Evolutionary conservation across 306 rosid genomes (phyloP), one percentile per base, ranked within the genome.

Genomic region (Morella rubra): DNA sequence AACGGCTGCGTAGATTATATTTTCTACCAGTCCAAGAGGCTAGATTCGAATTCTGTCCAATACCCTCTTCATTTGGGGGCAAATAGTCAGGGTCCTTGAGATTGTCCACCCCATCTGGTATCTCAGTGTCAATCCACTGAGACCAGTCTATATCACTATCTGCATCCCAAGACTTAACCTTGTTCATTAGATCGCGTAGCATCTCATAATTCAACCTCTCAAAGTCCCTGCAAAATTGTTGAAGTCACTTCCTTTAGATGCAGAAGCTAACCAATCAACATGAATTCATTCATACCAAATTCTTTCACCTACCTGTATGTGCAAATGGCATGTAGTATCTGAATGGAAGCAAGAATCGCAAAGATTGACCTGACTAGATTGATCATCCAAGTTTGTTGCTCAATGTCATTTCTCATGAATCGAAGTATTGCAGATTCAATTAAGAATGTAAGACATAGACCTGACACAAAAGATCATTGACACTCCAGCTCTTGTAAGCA

Each of bases 61-160:
- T 6, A 32, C 41, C 44, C 8, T 27, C 87, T 84, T 85, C 88
- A 74, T 84, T 85, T n/a, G 83, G 89, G 78, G 73, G 55, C 9
- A 74, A 2, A 61, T 65, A 91, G 67, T 93, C 91, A 24, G 97
- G 90, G 86, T 91, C 98, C 47, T 87, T 89, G 45, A 85, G 55
- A 32, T 78, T 60, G 73, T 83, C 79, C 24, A 84, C 84, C 44
- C 90, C 97, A 72, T 93, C 95, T 5, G 86, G 78, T 68, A 93
- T 82, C 77, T 89, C 91, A 0, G 27, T 44, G 56, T 91, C 93
- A 53, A 93, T 47, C 93, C 91, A 91, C 9, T 76, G 45, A 69
- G 90, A 76, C 93, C 90, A 93, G 49, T 86, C 80, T 64, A 86
- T 66, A 32, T 81, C 89, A 52, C 75, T 42, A 9, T 89, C 82